Percentiles rank a stretch among this genome's conserved stretches.
phyloP scores from a whole-genome alignment of 108 stramenopile species.

The Cylindrotheca closterium region DNA sequence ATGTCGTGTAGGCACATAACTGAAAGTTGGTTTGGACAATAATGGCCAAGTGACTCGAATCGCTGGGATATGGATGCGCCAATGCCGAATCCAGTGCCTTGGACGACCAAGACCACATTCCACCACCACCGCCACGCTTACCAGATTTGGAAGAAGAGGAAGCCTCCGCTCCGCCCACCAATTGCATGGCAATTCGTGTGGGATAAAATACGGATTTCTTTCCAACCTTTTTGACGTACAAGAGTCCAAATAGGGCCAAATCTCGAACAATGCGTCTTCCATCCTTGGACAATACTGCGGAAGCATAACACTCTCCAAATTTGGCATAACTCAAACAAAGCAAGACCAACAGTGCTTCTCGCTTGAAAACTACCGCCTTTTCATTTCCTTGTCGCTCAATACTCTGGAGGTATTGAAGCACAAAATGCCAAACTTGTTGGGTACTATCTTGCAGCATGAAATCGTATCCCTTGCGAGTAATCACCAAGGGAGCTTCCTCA shows the following conservation, averaged over 20 bases:
- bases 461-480: slow-evolving; percentile 84
- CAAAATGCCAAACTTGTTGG: slow-evolving; percentile 86
- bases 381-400: slow-evolving; percentile 27
- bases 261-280: slow-evolving; percentile 67
- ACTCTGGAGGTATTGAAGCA: slow-evolving; percentile 67
- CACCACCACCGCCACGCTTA: slow-evolving; percentile 11
- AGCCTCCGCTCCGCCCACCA: slow-evolving; percentile 37
- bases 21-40: slow-evolving; percentile 93
- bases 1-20: slow-evolving; percentile 85
- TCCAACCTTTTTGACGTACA: slow-evolving; percentile 62
- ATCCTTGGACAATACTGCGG: slow-evolving; percentile 48
- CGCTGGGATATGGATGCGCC: slow-evolving; percentile 60
- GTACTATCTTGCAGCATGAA: slow-evolving; percentile 82
- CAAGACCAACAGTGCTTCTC: slow-evolving; percentile 66
- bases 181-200: slow-evolving; percentile 76
- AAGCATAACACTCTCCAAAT: slow-evolving; percentile 74
- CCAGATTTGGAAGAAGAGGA: slow-evolving; percentile 7
- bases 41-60: slow-evolving; percentile 74
- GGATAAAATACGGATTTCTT: slow-evolving; percentile 73
- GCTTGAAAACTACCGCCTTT: slow-evolving; percentile 36
- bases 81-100: slow-evolving; percentile 67
- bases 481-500: slow-evolving; percentile 75
- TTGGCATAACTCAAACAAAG: slow-evolving; percentile 70
- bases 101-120: slow-evolving; percentile 48
- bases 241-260: slow-evolving; percentile 71